Conservation (phyloP, 495 filamentous ascomycete genomes). For the Terfezia boudieri region DNA sequence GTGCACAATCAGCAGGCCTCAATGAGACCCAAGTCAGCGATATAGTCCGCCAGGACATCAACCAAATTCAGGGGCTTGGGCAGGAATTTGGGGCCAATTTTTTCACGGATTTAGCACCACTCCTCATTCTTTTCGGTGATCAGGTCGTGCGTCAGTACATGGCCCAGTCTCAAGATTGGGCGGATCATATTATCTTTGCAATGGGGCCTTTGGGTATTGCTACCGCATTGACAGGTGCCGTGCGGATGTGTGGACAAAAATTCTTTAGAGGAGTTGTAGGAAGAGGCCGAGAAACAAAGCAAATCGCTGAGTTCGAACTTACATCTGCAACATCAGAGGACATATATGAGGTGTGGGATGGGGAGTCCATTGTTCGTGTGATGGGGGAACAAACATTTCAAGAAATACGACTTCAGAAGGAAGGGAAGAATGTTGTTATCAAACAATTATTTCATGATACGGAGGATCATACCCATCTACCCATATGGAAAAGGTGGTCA, state of each 20-base stretch:
- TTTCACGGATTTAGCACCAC: constrained; percentile 11
- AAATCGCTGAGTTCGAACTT: constrained; percentile 14
- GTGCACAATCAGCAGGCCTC: too few relatives aligned
- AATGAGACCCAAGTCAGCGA: too few relatives aligned
- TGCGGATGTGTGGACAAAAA: constrained; percentile 30
- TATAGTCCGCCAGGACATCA: too few relatives aligned
- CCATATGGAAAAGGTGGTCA: neutral
- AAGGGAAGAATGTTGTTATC: neutral
- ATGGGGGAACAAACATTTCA: constrained; percentile 3
- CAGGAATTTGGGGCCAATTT: constrained; percentile 12
- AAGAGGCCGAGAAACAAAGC: constrained; percentile 19
- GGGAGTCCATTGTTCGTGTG: constrained; percentile 9
- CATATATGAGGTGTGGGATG: constrained; percentile 17
- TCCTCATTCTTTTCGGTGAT: constrained; percentile 16
- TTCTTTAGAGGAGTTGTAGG: constrained; percentile 33
- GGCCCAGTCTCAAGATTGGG: constrained; percentile 9
- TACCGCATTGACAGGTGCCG: constrained; percentile 30
- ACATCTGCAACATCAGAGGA: constrained; percentile 16
- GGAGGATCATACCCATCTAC: neutral
- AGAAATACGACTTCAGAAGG: neutral
- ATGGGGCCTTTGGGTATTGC: constrained; percentile 31
- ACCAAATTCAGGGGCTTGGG: neutral
- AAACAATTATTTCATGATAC: neutral
- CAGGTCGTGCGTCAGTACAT: constrained; percentile 14
- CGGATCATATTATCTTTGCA: constrained; percentile 13